Evolutionary conservation across 805 yeast genomes (phyloP), one percentile per base, ranked within the genome.

Genomic region (Lachancea mirantina): DNA sequence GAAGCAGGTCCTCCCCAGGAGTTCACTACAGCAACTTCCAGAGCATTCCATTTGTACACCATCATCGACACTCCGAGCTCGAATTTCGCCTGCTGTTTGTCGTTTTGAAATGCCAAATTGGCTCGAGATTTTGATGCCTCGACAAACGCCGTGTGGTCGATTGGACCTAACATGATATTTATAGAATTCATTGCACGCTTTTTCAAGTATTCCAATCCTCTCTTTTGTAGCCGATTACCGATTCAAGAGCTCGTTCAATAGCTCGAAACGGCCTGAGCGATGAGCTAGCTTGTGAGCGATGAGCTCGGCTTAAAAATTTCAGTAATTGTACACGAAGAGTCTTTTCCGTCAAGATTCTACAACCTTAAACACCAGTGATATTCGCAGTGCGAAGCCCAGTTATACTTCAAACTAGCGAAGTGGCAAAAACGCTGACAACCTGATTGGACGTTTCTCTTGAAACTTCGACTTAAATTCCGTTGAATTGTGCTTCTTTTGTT

Each of bases 1-100:
- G 94, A 79, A 21, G 84, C 82, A 9, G 95, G 77, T 1, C 98
- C 99, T 39, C 98, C 99, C 97, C 98, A 92, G 19, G 69, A 65
- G 55, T 84, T 85, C 5, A 76, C 94, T 7, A 92, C 97, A 0
- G 98, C 98, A 1, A 83, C 80, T 28, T 73, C 69, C 32, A 92
- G 64, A 15, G 82, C 87, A 39, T 87, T 92, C 98, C 98, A 92
- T 38, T 72, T 69, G 56, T 88, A 76, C n/a, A 92, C 61, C 21
- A 83, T 77, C 94, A 88, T 82, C 19, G 95, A 79, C 1, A 84
- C 88, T 8, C 96, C 98, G 9, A 92, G 69, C 59, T 89, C 97
- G 51, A 92, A 87, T 42, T 82, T 76, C 11, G 83, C 85, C 57
- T 83, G 94, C 45, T 76, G 83, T 45, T 71, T 73, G 34, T 72